Conservation (phyloP, 495 filamentous ascomycete genomes). For the Daldinia bambusicola region DNA sequence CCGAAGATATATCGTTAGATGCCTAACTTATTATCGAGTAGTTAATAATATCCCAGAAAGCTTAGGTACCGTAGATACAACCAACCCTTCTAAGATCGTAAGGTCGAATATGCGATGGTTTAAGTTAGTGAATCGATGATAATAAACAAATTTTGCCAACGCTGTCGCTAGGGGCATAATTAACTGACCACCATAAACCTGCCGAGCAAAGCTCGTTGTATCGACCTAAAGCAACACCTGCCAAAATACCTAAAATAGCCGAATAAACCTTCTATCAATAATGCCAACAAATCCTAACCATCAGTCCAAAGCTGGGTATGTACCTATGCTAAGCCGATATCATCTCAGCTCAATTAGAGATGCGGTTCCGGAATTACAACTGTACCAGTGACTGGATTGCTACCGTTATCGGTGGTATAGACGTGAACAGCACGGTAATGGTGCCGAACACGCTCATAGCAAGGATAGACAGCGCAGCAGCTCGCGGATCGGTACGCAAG, state of each 20-base stretch:
- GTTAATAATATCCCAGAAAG: too few relatives aligned
- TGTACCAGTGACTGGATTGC: conserved; percentile 55
- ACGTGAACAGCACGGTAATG: conserved; percentile 62
- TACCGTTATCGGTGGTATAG: conserved; percentile 56
- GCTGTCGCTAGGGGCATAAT: not conserved
- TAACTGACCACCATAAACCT: not conserved
- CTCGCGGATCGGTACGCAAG: conserved; percentile 61
- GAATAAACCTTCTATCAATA: too few relatives aligned
- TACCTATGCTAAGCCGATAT: too few relatives aligned
- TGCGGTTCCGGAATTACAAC: conserved; percentile 29
- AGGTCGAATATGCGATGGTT: not conserved
- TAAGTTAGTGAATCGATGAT: not conserved
- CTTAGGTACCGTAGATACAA: too few relatives aligned
- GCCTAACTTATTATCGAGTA: too few relatives aligned
- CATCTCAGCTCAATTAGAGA: too few relatives aligned
- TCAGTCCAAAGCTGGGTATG: too few relatives aligned
- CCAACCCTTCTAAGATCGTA: too few relatives aligned
- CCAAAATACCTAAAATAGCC: too few relatives aligned
- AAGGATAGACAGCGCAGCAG: conserved; percentile 63
- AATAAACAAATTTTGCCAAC: not conserved
- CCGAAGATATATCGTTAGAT: too few relatives aligned
- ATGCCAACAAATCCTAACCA: too few relatives aligned
- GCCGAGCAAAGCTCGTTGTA: not conserved
- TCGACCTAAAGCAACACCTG: too few relatives aligned
- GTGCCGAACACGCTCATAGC: conserved; percentile 67